Percentiles rank a stretch among this genome's conserved stretches.
Conservation (phyloP, 1,139 yeast species). For the Kluyveromyces sp. region DNA sequence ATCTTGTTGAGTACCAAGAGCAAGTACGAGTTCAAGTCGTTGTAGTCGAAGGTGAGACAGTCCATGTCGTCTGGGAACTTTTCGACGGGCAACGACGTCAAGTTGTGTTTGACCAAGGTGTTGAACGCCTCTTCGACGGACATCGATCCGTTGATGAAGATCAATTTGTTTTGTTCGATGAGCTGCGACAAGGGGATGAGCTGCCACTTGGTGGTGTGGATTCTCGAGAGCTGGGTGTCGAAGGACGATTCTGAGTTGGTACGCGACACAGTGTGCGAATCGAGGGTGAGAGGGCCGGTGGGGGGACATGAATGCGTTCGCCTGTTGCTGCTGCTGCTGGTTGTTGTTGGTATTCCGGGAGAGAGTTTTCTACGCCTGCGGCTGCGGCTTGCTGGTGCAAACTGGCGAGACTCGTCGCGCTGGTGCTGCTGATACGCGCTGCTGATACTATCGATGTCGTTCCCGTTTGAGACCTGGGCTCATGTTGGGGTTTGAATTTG, state of each 20-base stretch:
- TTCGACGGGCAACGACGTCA: constrained; percentile 81
- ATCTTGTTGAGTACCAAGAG: constrained; percentile 66
- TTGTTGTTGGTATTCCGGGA: neutral
- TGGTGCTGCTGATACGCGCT: neutral
- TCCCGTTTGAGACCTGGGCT: constrained; percentile 1
- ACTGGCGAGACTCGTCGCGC: neutral
- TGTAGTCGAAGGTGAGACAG: constrained; percentile 81
- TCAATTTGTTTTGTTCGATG: constrained; percentile 70
- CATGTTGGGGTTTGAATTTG: neutral
- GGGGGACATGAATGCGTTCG: neutral
- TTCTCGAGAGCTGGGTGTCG: constrained; percentile 11
- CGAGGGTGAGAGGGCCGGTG: neutral
- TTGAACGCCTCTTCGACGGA: constrained; percentile 87
- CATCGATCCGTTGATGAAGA: constrained; percentile 52
- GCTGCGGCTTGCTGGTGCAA: neutral
- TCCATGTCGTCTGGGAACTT: constrained; percentile 45
- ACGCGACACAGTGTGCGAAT: constrained; percentile 33
- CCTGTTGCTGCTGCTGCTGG: neutral
- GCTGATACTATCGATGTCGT: constrained; percentile 2
- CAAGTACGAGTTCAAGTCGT: constrained; percentile 81
- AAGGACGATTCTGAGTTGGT: constrained; percentile 17
- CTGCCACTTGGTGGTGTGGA: constrained; percentile 49
- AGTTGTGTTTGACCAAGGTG: constrained; percentile 56
- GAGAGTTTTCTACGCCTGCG: neutral
- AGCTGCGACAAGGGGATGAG: constrained; percentile 64